phyloP scores from a whole-genome alignment of 345 rosid species.

The Psidium friedrichsthalianum region DNA sequence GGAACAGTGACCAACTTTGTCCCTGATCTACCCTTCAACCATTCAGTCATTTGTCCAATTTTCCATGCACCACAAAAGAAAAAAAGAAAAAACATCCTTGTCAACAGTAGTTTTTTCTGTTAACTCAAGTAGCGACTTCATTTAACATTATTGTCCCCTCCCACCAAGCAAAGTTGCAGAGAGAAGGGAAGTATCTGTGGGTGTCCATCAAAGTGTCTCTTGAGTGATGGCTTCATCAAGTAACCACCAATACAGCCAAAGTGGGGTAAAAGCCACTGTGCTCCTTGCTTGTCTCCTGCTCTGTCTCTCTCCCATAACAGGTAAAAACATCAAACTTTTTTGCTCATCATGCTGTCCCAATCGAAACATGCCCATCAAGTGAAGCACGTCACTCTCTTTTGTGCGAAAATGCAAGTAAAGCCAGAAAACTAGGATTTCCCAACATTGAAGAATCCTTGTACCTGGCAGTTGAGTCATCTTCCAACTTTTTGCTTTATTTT shows the following conservation, averaged over 20 bases:
- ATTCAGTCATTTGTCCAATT: not conserved
- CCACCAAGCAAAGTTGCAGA: not conserved
- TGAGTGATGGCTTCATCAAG: constrained; percentile 1
- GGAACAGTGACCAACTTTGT: not conserved
- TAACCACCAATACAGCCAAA: not conserved
- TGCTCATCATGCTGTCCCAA: not conserved
- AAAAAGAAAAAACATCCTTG: not conserved
- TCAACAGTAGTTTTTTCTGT: not conserved
- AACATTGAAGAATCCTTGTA: not conserved
- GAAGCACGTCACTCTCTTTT: not conserved
- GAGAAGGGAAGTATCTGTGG: not conserved
- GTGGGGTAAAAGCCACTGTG: not conserved
- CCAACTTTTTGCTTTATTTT: not conserved
- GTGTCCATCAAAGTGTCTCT: not conserved
- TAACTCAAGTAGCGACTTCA: not conserved
- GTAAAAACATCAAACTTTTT: not conserved
- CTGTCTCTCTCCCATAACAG: not conserved
- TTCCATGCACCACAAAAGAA: not conserved
- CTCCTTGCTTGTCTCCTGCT: not conserved
- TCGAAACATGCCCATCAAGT: not conserved
- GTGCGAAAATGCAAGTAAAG: not conserved
- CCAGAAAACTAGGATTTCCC: not conserved
- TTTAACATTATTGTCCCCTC: not conserved
- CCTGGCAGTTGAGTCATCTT: not conserved
- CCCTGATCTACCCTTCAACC: not conserved